A percentile compares a stretch with the other conserved stretches of the same genome.
Conservation (phyloP, 1,139 yeast species). For the Eremothecium gossypii region DNA sequence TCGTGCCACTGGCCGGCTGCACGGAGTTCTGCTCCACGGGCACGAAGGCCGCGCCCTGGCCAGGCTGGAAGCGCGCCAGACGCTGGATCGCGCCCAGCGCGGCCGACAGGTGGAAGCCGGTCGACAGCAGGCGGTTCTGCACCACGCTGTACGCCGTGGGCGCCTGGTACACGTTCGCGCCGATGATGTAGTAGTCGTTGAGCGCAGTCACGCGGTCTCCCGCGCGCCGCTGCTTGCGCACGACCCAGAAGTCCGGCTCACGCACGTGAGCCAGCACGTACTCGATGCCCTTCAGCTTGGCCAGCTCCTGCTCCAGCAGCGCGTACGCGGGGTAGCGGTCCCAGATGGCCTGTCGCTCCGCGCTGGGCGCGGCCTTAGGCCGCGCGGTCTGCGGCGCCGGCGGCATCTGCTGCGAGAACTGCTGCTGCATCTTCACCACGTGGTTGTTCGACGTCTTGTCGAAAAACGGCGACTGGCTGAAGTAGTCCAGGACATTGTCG, state of each 20-base stretch:
- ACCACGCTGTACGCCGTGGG: constrained; percentile 54
- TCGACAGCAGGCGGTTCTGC: constrained; percentile 42
- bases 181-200: constrained; percentile 76
- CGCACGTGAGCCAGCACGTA: constrained; percentile 64
- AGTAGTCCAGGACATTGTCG: constrained; percentile 85
- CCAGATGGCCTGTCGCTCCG: constrained; percentile 15
- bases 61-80: constrained; percentile 27
- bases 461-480: constrained; percentile 87
- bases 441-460: constrained; percentile 92
- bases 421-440: constrained; percentile 90
- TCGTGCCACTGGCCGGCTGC: constrained; percentile 13
- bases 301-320: constrained; percentile 43
- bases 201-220: constrained; percentile 45
- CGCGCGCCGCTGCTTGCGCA: constrained; percentile 67
- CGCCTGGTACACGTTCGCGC: constrained; percentile 89
- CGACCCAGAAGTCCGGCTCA: constrained; percentile 90
- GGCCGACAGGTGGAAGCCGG: constrained; percentile 21
- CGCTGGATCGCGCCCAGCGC: constrained; percentile 20
- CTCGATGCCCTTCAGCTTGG: constrained; percentile 78
- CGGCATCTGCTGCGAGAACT: constrained; percentile 37
- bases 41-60: constrained; percentile 28
- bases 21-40: neutral
- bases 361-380: constrained; percentile 8
- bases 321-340: constrained; percentile 25
- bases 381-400: constrained; percentile 13